A percentile compares a stretch with the other conserved stretches of the same genome.
phyloP scores from a whole-genome alignment of 75 land plant genomes.

The Chamaecyparis obtusa region DNA sequence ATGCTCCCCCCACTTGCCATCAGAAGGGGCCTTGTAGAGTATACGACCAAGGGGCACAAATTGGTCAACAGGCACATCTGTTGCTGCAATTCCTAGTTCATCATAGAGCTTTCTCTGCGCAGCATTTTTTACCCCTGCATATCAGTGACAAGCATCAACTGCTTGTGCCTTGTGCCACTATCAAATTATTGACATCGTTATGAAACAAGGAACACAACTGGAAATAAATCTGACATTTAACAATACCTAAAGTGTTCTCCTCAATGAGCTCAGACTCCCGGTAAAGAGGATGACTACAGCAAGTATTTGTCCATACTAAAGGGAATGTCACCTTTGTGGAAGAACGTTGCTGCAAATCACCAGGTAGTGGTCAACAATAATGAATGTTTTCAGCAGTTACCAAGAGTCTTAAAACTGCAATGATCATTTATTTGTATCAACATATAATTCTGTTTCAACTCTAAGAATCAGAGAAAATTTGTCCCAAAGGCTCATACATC shows the following conservation, averaged over 20 bases:
- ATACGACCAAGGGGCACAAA: slow-evolving; percentile 87
- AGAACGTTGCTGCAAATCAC: slow-evolving; percentile 81
- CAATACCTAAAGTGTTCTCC: slow-evolving; percentile 72
- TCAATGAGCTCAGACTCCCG: slow-evolving; percentile 93
- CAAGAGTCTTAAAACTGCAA: not conserved
- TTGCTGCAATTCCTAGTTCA: slow-evolving; percentile 90
- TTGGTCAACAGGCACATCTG: slow-evolving; percentile 84
- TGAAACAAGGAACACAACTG: not conserved
- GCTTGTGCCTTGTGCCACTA: not conserved
- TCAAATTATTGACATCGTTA: not conserved
- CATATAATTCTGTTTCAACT: not conserved
- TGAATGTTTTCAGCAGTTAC: not conserved
- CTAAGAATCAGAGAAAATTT: not conserved
- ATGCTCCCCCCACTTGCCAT: slow-evolving; percentile 99
- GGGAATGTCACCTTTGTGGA: slow-evolving; percentile 98
- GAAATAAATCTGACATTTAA: not conserved
- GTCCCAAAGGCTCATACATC: not conserved
- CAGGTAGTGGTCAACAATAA: not conserved
- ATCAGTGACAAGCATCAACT: slow-evolving; percentile 8
- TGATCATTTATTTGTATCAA: slow-evolving; percentile 1
- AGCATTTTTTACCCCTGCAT: slow-evolving; percentile 94
- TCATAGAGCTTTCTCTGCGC: slow-evolving; percentile 98
- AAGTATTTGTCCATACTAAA: slow-evolving; percentile 97
- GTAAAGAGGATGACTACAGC: slow-evolving; percentile 99
- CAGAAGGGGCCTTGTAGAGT: slow-evolving; percentile 96